phyloP scores from a whole-genome alignment of 768 basidiomycete genomes.

The Suillus tomentosus region DNA sequence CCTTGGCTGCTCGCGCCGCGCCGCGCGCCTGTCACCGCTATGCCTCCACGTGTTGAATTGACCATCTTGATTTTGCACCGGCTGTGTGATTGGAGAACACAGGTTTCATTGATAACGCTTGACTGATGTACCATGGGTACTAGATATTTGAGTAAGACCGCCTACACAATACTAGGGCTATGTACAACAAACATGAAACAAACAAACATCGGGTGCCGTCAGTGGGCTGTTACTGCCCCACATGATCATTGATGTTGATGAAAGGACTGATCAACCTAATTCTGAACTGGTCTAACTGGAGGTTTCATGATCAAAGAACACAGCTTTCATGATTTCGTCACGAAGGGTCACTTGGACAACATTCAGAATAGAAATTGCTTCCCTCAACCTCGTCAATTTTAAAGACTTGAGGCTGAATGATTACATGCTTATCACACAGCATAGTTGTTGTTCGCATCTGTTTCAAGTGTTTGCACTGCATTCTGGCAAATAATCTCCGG shows the following conservation, averaged over 20 bases:
- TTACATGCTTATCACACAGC: neutral
- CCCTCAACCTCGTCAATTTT: neutral
- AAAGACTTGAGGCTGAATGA: neutral
- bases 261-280: neutral
- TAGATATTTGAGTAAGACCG: too few relatives aligned
- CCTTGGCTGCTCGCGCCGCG: neutral
- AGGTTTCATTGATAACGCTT: neutral
- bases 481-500: neutral
- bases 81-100: neutral
- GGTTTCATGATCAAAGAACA: neutral
- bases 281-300: neutral
- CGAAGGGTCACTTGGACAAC: too few relatives aligned
- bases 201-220: too few relatives aligned
- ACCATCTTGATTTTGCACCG: neutral
- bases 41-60: neutral
- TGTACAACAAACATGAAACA: too few relatives aligned
- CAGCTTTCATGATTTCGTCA: neutral
- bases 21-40: neutral
- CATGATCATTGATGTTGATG: neutral
- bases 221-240: neutral
- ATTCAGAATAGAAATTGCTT: neutral
- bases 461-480: neutral
- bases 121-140: neutral
- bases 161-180: too few relatives aligned
- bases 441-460: neutral